A percentile compares a stretch with the other conserved stretches of the same genome.
These are phyloP conservation scores for Penicillium italicum DNA, from an alignment of 2,329 filamentous ascomycete species.

Conservation along the genomic window DNA sequence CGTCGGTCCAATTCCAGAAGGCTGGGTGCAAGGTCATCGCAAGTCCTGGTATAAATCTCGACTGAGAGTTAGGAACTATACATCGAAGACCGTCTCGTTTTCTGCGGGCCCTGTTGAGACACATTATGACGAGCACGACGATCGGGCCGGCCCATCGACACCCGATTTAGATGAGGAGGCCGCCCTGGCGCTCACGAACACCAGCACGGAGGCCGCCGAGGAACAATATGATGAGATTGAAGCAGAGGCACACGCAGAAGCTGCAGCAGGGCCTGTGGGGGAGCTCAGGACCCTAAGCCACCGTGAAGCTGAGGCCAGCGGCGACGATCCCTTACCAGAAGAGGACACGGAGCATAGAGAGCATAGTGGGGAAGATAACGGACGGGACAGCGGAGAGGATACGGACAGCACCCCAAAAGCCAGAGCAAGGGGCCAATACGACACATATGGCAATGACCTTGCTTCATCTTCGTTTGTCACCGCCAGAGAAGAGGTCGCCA, in stretches of 20 bases:
- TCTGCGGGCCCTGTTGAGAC: constrained; percentile 46
- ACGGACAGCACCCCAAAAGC: constrained; percentile 14
- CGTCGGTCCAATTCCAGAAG: constrained; percentile 63
- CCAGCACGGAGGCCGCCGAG: constrained; percentile 4
- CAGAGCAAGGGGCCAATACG: constrained; percentile 1
- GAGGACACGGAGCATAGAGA: background rate
- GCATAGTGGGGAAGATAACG: background rate
- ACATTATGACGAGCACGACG: constrained; percentile 40
- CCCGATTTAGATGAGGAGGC: constrained; percentile 16
- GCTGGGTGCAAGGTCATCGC: constrained; percentile 61
- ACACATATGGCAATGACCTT: constrained; percentile 15
- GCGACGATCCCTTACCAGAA: constrained; percentile 3
- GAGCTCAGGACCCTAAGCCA: constrained; percentile 27
- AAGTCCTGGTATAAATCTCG: constrained; percentile 59
- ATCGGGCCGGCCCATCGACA: constrained; percentile 22
- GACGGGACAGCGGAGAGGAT: constrained; percentile 6
- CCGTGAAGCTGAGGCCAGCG: constrained; percentile 17
- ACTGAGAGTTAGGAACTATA: constrained; percentile 45
- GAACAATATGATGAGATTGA: constrained; percentile 11
- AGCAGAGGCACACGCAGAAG: constrained; percentile 12
- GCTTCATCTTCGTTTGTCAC: constrained; percentile 32
- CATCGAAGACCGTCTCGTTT: constrained; percentile 51
- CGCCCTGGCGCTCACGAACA: constrained; percentile 18
- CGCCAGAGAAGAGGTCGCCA: constrained; percentile 26
- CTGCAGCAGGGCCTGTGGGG: constrained; percentile 10